Base-by-base conservation (phyloP, 768 basidiomycete species). In the Mycena rosella region DNA sequence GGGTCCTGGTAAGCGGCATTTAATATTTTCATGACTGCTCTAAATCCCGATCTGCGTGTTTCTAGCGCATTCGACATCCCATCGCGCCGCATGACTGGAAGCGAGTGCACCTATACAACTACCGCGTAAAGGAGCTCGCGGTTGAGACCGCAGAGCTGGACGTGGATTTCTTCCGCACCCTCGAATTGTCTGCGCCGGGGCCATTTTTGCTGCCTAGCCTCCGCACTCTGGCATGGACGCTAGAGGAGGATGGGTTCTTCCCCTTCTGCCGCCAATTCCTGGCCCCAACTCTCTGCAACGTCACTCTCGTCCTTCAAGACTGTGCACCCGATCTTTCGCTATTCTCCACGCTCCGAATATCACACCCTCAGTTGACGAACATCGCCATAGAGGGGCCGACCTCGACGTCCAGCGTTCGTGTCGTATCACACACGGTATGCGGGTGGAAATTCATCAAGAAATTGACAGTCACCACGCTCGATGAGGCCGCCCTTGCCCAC, bases 161-260 rank as follows among this genome's bases (percentile, higher is more conserved):
- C 13, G 44, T 13, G 11, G 20, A 26, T 13, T 48, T 48, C 24
- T 48, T 48, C 20, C 47, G 47, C 2, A 15, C 47, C 5, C 22
- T 48, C 9, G 47, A 48, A 14, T 15, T 55, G 4, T 55, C 36
- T 7, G 11, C 26, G 22, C 54, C 34, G 5, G 54, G 4, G 13
- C 5, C 54, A 9, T 55, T 55, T 17, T 36, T 55, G 5, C 36
- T 55, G 1, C 54, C 54, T 0, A 36, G 40, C 54, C 54, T 55
- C 14, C 54, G 38, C 22, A 27, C 22, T 27, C 22, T 55, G 34
- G 15, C 22, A 22, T 55, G 54, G 54, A 36, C 22, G 13, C 9
- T 55, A 20, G 54, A 55, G 38, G 54, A 55, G 15, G 54, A 55
- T 2, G 54, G 54, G 20, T 55, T 38, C 34, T 55, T 55, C 24